phyloP scores from a whole-genome alignment of 805 yeast genomes.

The Candida incommunis region DNA sequence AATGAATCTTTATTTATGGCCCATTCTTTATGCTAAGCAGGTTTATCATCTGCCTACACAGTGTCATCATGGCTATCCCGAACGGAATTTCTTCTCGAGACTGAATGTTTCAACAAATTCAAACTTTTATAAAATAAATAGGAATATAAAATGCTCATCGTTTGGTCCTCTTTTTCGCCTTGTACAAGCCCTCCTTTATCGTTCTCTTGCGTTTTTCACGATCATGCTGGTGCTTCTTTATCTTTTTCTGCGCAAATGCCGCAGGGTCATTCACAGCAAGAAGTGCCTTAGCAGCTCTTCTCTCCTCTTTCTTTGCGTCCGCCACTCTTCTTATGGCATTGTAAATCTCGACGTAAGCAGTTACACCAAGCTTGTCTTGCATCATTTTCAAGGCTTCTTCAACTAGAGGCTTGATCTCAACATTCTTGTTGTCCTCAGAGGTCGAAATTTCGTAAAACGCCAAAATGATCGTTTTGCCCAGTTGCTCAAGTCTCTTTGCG shows the following conservation, averaged over 20 bases:
- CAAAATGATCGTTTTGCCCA: neutral
- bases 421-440: constrained; percentile 22
- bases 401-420: constrained; percentile 37
- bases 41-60: no score
- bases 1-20: no score
- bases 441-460: constrained; percentile 19
- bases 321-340: constrained; percentile 51
- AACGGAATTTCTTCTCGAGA: no score
- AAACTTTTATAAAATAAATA: no score
- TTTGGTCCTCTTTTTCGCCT: neutral
- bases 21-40: no score
- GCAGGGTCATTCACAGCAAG: constrained; percentile 71
- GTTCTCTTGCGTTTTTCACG: constrained; percentile 60
- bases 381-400: constrained; percentile 55
- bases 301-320: constrained; percentile 50
- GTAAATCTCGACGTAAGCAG: constrained; percentile 49
- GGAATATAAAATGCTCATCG: no score
- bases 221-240: constrained; percentile 59
- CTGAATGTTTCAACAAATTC: no score
- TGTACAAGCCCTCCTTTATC: neutral
- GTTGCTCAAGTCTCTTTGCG: neutral
- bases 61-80: no score
- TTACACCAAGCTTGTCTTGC: constrained; percentile 55
- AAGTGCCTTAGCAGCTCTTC: constrained; percentile 63
- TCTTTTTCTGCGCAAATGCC: constrained; percentile 59